These are phyloP conservation scores for Phytophthora lateralis DNA, from an alignment of 352 stramenopile genomes.

Conservation along the genomic window DNA sequence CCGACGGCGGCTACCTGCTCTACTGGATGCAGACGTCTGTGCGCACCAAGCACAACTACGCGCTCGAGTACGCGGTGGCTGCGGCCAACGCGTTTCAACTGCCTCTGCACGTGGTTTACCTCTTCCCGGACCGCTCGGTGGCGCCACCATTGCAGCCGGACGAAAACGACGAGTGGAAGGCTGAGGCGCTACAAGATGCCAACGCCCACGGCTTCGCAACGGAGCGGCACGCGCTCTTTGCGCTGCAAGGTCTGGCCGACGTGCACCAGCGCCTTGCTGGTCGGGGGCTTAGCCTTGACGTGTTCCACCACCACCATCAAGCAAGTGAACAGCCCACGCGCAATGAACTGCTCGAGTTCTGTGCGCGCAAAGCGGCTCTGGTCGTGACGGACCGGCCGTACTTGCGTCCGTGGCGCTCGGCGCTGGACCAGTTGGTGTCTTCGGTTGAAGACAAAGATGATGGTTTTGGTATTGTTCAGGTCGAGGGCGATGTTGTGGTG, in stretches of 20 bases:
- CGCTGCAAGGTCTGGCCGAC: conserved; percentile 67
- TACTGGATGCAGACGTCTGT: conserved; percentile 92
- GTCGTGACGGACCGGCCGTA: conserved; percentile 85
- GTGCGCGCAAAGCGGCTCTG: conserved; percentile 56
- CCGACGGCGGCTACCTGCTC: conserved; percentile 50
- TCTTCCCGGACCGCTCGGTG: conserved; percentile 67
- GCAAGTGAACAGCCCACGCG: conserved; percentile 20
- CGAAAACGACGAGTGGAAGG: conserved; percentile 37
- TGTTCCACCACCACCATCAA: conserved; percentile 60
- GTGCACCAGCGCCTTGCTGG: conserved; percentile 45
- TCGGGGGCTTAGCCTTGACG: conserved; percentile 64
- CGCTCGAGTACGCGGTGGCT: conserved; percentile 77
- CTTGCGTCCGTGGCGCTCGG: conserved; percentile 57
- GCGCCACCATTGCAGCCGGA: conserved; percentile 12
- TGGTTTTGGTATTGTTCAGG: conserved; percentile 85
- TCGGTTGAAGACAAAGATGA: conserved; percentile 34
- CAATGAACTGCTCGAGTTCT: conserved; percentile 47
- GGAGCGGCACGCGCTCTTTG: conserved; percentile 77
- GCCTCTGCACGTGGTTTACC: conserved; percentile 78
- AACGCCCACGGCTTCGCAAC: conserved; percentile 72
- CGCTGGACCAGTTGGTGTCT: conserved; percentile 50
- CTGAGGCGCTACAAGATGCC: conserved; percentile 45
- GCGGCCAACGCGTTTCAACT: conserved; percentile 66
- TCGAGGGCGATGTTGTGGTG: conserved; percentile 98
- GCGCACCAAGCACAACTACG: conserved; percentile 83